Conservation (phyloP, 2,329 filamentous ascomycete species). For the Cladosporium phlei region DNA sequence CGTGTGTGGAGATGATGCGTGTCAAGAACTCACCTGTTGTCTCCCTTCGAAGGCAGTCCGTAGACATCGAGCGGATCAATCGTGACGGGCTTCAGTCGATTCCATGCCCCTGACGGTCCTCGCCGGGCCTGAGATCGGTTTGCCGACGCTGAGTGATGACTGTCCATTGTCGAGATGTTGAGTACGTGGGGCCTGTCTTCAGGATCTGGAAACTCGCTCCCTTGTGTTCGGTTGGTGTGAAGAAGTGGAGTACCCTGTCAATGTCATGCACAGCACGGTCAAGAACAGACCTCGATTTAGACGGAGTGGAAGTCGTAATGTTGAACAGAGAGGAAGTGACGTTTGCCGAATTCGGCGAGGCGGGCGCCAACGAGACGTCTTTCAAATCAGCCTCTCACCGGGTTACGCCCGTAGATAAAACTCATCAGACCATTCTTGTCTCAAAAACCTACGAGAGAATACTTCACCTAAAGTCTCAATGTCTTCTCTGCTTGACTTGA, state of each 20-base stretch:
- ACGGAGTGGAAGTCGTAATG: no score
- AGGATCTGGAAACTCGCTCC: no score
- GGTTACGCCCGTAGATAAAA: slow-evolving; percentile 7
- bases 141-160: slow-evolving; percentile 7
- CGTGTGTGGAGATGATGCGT: not conserved
- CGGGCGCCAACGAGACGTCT: slow-evolving; percentile 2
- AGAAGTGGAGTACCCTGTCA: no score
- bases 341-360: slow-evolving; percentile 12
- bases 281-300: no score
- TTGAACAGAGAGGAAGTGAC: slow-evolving; percentile 9
- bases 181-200: no score
- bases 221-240: no score
- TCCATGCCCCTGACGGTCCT: slow-evolving; percentile 56
- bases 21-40: slow-evolving; percentile 58
- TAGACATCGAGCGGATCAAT: slow-evolving; percentile 74
- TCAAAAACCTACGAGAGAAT: no score
- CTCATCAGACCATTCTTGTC: slow-evolving; percentile 1
- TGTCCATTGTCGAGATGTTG: not conserved
- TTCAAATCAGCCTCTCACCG: not conserved
- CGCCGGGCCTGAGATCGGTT: slow-evolving; percentile 27
- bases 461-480: no score
- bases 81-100: slow-evolving; percentile 66
- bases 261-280: no score
- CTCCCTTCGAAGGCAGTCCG: slow-evolving; percentile 85
- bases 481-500: not conserved